Conservation (phyloP, 805 yeast genomes). For the Yamadazyma nakazawae region DNA sequence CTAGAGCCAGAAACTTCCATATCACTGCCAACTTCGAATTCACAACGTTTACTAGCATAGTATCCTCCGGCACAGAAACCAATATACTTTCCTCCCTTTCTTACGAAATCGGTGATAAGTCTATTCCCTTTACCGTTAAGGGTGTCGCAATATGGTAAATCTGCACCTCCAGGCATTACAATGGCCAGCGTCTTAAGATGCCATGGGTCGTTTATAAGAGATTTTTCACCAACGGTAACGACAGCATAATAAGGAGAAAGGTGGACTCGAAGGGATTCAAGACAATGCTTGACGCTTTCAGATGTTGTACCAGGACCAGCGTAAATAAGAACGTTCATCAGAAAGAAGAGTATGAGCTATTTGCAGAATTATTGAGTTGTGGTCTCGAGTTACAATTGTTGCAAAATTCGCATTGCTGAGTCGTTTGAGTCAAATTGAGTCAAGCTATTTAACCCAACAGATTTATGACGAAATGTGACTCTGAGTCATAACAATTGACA, state of each 20-base stretch:
- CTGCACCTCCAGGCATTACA: conserved; percentile 97
- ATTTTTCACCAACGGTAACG: conserved; percentile 57
- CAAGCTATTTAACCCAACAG: background rate
- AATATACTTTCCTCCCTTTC: conserved; percentile 74
- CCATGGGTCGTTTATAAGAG: conserved; percentile 86
- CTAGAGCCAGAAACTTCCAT: conserved; percentile 85
- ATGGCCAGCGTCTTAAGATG: conserved; percentile 68
- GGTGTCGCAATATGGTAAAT: conserved; percentile 73
- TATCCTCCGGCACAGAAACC: conserved; percentile 98
- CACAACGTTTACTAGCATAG: conserved; percentile 69
- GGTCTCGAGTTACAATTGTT: background rate
- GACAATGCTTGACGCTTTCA: conserved; percentile 80
- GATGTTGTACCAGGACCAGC: conserved; percentile 77
- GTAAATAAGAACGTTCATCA: conserved; percentile 36
- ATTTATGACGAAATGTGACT: background rate
- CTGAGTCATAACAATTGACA: background rate
- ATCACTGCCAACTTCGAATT: conserved; percentile 76
- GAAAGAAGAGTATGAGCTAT: background rate
- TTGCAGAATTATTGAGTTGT: background rate
- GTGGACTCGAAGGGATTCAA: conserved; percentile 68
- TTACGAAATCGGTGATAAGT: conserved; percentile 59
- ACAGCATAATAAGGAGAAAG: conserved; percentile 91
- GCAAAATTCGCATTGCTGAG: background rate
- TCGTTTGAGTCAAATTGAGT: conserved; percentile 1
- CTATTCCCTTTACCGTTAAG: conserved; percentile 69